Base-by-base conservation (phyloP, 1,284 basidiomycete species). In the Porogramme epimiltina region DNA sequence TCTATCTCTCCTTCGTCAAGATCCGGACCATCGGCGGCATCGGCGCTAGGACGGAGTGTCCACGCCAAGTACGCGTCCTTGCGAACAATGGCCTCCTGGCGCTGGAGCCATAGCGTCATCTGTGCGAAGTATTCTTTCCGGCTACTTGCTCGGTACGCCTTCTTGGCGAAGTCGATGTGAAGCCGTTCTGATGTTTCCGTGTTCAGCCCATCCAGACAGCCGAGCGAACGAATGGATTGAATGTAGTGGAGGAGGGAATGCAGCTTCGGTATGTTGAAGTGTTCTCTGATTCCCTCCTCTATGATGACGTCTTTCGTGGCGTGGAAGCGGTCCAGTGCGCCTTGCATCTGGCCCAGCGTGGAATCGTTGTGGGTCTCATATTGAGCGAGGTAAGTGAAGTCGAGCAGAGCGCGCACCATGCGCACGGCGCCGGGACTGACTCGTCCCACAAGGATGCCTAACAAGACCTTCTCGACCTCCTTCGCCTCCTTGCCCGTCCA, bases 101-200 rank as follows among this genome's bases (percentile, higher is more conserved):
- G 55, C 28, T 68, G 57, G 0, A 74, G 59, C 73, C 73, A 75
- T 0, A 37, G 10, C 0, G 67, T 69, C 73, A 75, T 75, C 39
- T 73, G 72, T 0, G 56, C 20, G 24, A 66, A 62, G 40, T 71
- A 66, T 18, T 73, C 65, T 33, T 68, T 67, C 16, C 57, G 60
- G 48, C 73, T 73, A 2, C 65, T 67, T 0, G 69, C 63, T 5
- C 62, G 56, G 40, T 70, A 72, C 0, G 62, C 68, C 19, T 69
- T 53, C 56, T 70, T 67, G 5, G 63, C 58, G 23, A 63, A 53
- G 47, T 70, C 63, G 28, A 70, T 71, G 31, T 71, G 69, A 3
- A 70, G 62, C 0, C 66, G 57, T 45, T 71, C 67, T 0, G 67
- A 48, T 4, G 56, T 58, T 34, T 69, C 65, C 0, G 66, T 70